These are phyloP conservation scores for Pichia scutulata DNA, from an alignment of 805 yeast species.

Conservation along the genomic window DNA sequence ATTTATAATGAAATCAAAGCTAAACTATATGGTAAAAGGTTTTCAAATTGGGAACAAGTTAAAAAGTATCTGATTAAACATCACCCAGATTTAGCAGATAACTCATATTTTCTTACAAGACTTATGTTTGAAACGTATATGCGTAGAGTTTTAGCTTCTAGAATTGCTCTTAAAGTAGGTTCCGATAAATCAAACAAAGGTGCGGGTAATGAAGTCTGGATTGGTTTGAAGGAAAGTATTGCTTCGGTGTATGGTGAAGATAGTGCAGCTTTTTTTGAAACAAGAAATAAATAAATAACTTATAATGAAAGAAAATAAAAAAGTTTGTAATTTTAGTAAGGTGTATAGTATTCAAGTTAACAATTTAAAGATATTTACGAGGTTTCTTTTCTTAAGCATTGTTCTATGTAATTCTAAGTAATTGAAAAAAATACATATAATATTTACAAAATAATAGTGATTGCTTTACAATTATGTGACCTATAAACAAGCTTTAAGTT, in stretches of 20 bases:
- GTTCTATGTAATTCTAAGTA: too few species aligned
- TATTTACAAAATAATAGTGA: neutral
- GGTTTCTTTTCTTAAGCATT: too few species aligned
- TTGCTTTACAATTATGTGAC: neutral
- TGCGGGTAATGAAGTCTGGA: conserved; percentile 17
- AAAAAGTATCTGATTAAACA: conserved; percentile 10
- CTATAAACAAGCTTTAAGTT: conserved; percentile 10
- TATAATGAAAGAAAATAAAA: too few species aligned
- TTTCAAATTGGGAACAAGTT: conserved; percentile 13
- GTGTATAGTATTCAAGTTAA: neutral
- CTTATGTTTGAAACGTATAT: conserved; percentile 26
- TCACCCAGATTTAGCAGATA: conserved; percentile 18
- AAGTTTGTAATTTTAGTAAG: neutral
- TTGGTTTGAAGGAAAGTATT: conserved; percentile 45
- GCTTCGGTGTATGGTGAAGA: conserved; percentile 41
- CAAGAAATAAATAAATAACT: neutral
- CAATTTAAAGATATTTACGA: too few species aligned
- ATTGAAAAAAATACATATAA: too few species aligned
- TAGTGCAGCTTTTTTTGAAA: conserved; percentile 16
- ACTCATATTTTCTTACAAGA: conserved; percentile 20
- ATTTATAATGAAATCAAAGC: conserved; percentile 15
- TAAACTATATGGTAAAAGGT: conserved; percentile 13
- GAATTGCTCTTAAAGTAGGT: conserved; percentile 22
- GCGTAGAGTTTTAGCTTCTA: conserved; percentile 26
- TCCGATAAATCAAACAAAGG: conserved; percentile 19